Evolutionary conservation across 352 stramenopile genomes (phyloP).

Genomic region (Vaucheria bursata): DNA sequence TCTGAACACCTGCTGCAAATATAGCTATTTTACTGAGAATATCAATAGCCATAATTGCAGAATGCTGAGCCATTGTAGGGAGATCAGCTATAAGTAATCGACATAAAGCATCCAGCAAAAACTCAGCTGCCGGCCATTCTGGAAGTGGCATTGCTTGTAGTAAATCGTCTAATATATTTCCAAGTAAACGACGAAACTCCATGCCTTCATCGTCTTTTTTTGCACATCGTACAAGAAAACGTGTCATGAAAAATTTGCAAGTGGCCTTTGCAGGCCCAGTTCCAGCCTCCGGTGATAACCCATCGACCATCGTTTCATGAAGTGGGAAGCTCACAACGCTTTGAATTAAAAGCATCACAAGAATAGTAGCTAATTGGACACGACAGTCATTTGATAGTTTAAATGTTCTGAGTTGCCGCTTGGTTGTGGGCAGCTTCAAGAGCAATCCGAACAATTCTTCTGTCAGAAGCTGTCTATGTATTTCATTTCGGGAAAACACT

Average conservation of each 20-base stretch:
- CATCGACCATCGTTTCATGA: no score
- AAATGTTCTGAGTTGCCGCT: conserved; percentile 34
- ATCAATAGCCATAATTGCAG: conserved; percentile 28
- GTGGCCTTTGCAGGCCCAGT: not conserved
- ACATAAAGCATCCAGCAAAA: conserved; percentile 40
- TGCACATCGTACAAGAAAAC: conserved; percentile 1
- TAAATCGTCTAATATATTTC: conserved; percentile 41
- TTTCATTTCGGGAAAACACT: conserved; percentile 9
- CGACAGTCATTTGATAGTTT: conserved; percentile 14
- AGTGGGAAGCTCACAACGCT: not conserved
- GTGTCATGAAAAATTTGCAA: not conserved
- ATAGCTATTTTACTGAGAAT: conserved; percentile 22
- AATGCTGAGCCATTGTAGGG: conserved; percentile 16
- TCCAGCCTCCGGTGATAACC: not conserved
- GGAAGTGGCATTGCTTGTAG: conserved; percentile 22
- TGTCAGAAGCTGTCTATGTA: conserved; percentile 25
- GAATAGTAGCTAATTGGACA: conserved; percentile 32
- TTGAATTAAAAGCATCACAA: conserved; percentile 43
- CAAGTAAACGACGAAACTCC: conserved; percentile 37
- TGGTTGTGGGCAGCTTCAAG: conserved; percentile 38
- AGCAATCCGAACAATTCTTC: conserved; percentile 44
- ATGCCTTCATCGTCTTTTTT: conserved; percentile 28
- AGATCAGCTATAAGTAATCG: not conserved
- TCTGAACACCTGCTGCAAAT: conserved; percentile 3
- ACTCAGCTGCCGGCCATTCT: conserved; percentile 44